These are phyloP conservation scores for Lagenaria siceraria DNA, from an alignment of 306 rosid genomes.

Conservation along the genomic window DNA sequence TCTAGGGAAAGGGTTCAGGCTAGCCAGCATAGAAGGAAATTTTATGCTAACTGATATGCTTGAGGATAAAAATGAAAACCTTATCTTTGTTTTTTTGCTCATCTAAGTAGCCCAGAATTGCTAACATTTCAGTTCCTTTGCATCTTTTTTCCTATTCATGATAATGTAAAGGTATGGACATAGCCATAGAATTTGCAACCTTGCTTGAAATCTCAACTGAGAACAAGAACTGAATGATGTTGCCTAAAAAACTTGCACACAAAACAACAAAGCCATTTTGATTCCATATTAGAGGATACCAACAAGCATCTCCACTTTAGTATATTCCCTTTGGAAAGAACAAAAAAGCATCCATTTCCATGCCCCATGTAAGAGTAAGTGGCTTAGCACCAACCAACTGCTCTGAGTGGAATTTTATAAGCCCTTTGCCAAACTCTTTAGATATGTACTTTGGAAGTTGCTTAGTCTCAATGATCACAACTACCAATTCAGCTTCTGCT, in stretches of 20 bases:
- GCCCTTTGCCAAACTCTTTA: not conserved
- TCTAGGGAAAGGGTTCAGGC: not conserved
- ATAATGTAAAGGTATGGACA: not conserved
- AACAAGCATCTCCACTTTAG: not conserved
- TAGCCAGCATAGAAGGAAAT: not conserved
- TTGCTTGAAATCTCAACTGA: not conserved
- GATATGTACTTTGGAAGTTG: not conserved
- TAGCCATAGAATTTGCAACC: not conserved
- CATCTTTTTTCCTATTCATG: not conserved
- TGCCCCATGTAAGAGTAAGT: not conserved
- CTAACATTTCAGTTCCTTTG: not conserved
- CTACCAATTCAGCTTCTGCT: not conserved
- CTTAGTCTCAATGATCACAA: slow-evolving; percentile 4
- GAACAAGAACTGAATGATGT: not conserved
- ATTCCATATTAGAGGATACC: not conserved
- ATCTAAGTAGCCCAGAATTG: not conserved
- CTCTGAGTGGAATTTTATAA: not conserved
- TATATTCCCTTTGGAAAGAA: not conserved
- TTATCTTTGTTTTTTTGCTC: not conserved
- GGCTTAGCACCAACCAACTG: not conserved
- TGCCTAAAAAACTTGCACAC: not conserved
- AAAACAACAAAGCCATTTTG: not conserved
- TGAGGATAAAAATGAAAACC: not conserved
- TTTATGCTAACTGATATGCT: not conserved
- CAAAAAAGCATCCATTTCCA: not conserved